A percentile compares a stretch with the other conserved stretches of the same genome.
phyloP scores from a whole-genome alignment of 1,139 yeast genomes.

The Meyerozyma athensensis region DNA sequence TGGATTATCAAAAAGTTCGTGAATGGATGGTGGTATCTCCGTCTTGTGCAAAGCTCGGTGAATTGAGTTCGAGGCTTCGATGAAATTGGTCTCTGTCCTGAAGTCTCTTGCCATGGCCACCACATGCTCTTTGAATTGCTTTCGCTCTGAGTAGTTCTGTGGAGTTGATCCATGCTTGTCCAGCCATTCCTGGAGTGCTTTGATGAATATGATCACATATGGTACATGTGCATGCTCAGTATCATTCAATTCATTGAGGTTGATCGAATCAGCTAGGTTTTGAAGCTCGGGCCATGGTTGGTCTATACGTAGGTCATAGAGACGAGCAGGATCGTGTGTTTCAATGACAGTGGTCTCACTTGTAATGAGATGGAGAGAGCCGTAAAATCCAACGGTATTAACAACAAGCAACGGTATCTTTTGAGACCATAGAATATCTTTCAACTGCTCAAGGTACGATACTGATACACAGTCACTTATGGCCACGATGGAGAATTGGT shows the following conservation, averaged over 20 bases:
- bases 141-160: slow-evolving; percentile 40
- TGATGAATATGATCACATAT: slow-evolving; percentile 59
- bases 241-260: slow-evolving; percentile 42
- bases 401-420: slow-evolving; percentile 53
- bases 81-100: slow-evolving; percentile 53
- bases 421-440: slow-evolving; percentile 36
- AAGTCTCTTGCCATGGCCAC: slow-evolving; percentile 33
- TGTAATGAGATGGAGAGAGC: slow-evolving; percentile 50
- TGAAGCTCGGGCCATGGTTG: slow-evolving; percentile 73
- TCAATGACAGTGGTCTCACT: slow-evolving; percentile 63
- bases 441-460: slow-evolving; percentile 20
- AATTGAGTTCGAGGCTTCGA: slow-evolving; percentile 60
- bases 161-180: slow-evolving; percentile 34
- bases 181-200: slow-evolving; percentile 48
- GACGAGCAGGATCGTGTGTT: slow-evolving; percentile 63
- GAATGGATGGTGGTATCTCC: slow-evolving; percentile 34
- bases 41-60: slow-evolving; percentile 49
- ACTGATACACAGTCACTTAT: slow-evolving; percentile 31
- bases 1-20: slow-evolving; percentile 26
- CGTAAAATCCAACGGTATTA: slow-evolving; percentile 62
- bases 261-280: slow-evolving; percentile 46
- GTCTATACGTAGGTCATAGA: slow-evolving; percentile 68
- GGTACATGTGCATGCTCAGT: slow-evolving; percentile 70
- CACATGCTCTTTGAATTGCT: slow-evolving; percentile 40
- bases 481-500: slow-evolving; percentile 49